Evolutionary conservation across 306 rosid species (phyloP), one percentile per base, ranked within the genome.

Genomic region (Fragaria vesca): DNA sequence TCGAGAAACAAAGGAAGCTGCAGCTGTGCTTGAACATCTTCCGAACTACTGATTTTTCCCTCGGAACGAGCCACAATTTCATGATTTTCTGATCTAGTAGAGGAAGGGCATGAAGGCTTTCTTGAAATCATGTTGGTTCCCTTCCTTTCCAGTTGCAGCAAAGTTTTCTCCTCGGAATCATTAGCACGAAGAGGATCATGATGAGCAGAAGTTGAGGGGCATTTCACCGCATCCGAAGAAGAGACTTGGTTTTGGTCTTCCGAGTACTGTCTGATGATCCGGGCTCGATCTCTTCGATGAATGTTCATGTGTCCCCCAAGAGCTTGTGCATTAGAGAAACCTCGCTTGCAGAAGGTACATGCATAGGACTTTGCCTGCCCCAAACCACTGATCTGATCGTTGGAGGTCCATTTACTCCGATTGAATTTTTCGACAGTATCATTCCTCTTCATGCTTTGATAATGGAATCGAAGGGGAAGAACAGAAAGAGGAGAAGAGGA

Each of bases 281-380:
- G 81, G 17, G 93, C 97, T 72, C 90, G 86, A 28, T 90, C 96
- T 85, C 87, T 87, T 79, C 97, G 81, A 62, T 92, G 97, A 46
- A 88, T 87, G 58, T 91, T 91, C 97, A 91, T 91, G 81, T 91
- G 97, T 51, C 94, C 97, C 11, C 97, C 96, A 10, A 92, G 87
- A 26, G 97, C 97, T 34, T 92, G 97, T 30, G 97, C 97, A 72
- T 89, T 90, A 36, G 93, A 88, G 72, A 92, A 92, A 0, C 91
- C 93, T 79, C 87, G 87, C 80, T 74, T 75, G 87, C 97, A 92
- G 79, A 90, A 90, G 8, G 79, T 51, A 81, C 97, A 92, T 26
- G 83, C 80, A 61, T 87, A 92, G 2, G 88, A 87, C 71, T 80
- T 87, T 1, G 70, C 81, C 26, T 77, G 82, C 63, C 76, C 78